A percentile compares a stretch with the other conserved stretches of the same genome.
Evolutionary conservation across 208 protist genomes (phyloP).

Genomic region (Blechomonas ayalai): DNA sequence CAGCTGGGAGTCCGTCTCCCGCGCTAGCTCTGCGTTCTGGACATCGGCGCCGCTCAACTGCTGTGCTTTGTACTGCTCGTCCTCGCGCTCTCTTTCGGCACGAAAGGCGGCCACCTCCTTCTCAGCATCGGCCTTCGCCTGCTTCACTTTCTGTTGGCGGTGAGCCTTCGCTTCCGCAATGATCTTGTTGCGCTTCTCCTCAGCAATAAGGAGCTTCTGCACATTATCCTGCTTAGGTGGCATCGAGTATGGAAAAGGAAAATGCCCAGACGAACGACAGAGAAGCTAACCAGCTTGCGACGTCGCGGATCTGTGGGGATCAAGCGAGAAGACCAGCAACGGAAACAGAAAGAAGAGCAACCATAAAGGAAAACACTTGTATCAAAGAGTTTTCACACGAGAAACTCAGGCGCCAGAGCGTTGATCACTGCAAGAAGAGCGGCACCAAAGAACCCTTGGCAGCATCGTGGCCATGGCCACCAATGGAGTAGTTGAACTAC

Average conservation of each 20-base stretch:
- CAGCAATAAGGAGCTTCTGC: slow-evolving; percentile 77
- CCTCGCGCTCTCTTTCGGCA: slow-evolving; percentile 61
- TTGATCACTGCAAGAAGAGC: too few species aligned
- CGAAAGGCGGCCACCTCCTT: slow-evolving; percentile 68
- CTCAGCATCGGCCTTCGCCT: slow-evolving; percentile 81
- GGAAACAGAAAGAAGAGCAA: background rate
- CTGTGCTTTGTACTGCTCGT: slow-evolving; percentile 50
- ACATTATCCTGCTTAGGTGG: slow-evolving; percentile 84
- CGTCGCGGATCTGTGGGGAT: too few species aligned
- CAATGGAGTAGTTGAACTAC: too few species aligned
- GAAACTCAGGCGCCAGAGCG: too few species aligned
- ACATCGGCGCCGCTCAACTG: slow-evolving; percentile 38
- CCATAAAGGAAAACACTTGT: background rate
- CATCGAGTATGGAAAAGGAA: slow-evolving; percentile 40
- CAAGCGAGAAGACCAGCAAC: slow-evolving; percentile 2
- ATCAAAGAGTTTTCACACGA: too few species aligned
- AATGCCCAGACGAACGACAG: too few species aligned
- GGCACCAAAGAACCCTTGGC: too few species aligned
- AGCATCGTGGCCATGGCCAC: too few species aligned
- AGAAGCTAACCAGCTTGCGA: too few species aligned
- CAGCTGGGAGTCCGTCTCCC: slow-evolving; percentile 57
- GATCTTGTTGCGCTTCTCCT: slow-evolving; percentile 77
- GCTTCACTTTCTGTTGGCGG: slow-evolving; percentile 79
- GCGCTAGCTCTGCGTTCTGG: slow-evolving; percentile 51
- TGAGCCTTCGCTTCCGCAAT: slow-evolving; percentile 74